phyloP scores from a whole-genome alignment of 345 rosid genomes.

The Lepidium aucheri region DNA sequence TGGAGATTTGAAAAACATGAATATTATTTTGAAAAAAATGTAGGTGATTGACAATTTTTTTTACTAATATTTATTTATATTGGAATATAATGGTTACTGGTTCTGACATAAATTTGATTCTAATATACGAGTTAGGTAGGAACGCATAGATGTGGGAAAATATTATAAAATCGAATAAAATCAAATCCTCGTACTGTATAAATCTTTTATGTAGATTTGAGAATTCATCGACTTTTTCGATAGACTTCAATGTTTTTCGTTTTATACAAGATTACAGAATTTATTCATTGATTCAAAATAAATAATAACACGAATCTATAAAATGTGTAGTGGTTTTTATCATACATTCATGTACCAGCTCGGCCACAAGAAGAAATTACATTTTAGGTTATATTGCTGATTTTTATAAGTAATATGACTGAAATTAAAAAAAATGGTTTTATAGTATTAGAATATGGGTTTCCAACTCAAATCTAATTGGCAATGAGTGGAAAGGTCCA shows the following conservation, averaged over 20 bases:
- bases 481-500: no score
- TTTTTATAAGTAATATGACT: no score
- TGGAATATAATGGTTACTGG: not conserved
- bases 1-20: no score
- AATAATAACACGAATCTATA: not conserved
- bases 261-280: no score
- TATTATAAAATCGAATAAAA: constrained; percentile 5
- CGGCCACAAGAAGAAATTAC: not conserved
- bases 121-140: constrained; percentile 6
- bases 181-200: constrained; percentile 12
- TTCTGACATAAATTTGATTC: not conserved
- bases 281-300: not conserved
- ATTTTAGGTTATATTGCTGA: not conserved
- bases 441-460: no score
- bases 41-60: no score
- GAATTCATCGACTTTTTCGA: not conserved
- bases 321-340: not conserved
- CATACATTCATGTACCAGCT: not conserved
- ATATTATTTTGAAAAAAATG: no score
- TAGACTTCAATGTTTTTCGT: not conserved
- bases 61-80: not conserved
- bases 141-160: not conserved
- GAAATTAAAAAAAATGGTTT: no score
- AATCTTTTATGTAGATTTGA: constrained; percentile 3
- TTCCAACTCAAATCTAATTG: no score